A percentile compares a stretch with the other conserved stretches of the same genome.
Evolutionary conservation across 345 rosid genomes (phyloP).

Genomic region (Trapa incisa): DNA sequence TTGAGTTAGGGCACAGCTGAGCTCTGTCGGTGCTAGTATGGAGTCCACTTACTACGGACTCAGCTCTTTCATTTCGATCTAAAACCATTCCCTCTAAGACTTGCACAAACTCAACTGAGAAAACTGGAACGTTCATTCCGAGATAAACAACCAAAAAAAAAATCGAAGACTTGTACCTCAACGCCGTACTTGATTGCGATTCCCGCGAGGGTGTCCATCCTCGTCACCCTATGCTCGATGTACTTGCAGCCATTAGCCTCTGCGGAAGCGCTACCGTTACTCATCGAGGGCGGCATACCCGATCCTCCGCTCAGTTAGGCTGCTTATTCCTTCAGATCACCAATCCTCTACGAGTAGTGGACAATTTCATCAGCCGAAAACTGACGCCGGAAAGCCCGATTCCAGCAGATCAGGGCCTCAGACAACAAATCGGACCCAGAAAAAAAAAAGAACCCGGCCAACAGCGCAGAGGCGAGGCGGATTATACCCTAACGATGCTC

Average conservation of each 20-base stretch:
- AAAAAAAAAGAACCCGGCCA: not conserved
- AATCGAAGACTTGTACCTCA: slow-evolving; percentile 26
- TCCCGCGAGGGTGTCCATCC: slow-evolving; percentile 59
- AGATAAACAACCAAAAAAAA: not conserved
- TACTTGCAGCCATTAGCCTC: slow-evolving; percentile 17
- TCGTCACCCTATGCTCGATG: slow-evolving; percentile 45
- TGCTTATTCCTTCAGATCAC: slow-evolving; percentile 5
- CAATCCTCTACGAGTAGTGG: not conserved
- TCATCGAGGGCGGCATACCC: slow-evolving; percentile 30
- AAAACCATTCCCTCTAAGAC: not conserved
- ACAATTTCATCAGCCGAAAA: not conserved
- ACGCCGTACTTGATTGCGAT: slow-evolving; percentile 65
- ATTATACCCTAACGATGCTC: not conserved
- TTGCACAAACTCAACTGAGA: not conserved
- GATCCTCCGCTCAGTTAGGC: not conserved
- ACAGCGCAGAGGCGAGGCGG: not conserved
- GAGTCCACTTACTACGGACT: not conserved
- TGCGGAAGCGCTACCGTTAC: slow-evolving; percentile 5
- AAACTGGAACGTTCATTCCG: not conserved
- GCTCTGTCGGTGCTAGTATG: not conserved
- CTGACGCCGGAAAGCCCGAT: not conserved
- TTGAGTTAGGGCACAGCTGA: not conserved
- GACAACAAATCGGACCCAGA: not conserved
- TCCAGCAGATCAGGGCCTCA: not conserved
- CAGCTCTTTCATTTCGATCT: not conserved